These are phyloP conservation scores for Talaromyces islandicus DNA, from an alignment of 2,329 filamentous ascomycete genomes.

Conservation along the genomic window DNA sequence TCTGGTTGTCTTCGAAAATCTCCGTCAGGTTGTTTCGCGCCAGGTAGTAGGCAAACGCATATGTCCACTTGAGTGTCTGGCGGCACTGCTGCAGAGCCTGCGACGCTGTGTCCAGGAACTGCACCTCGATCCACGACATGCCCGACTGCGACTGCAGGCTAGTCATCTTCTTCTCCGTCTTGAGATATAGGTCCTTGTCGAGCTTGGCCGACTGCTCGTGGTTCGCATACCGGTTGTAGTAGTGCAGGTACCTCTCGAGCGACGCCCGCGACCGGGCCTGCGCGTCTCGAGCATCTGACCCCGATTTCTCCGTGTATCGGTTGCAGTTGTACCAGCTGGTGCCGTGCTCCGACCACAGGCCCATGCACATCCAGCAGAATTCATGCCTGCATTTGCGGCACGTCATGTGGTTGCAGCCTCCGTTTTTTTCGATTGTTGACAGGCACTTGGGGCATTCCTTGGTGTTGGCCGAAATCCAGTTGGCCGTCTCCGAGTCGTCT, in stretches of 20 bases:
- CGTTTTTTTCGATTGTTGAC: conserved; percentile 98
- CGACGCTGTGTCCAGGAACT: conserved; percentile 89
- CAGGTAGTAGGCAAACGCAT: conserved; percentile 98
- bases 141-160: conserved; percentile 87
- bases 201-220: conserved; percentile 96
- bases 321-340: conserved; percentile 99
- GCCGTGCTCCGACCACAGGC: conserved; percentile 94
- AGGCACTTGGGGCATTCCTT: conserved; percentile 96
- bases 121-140: conserved; percentile 98
- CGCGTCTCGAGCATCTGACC: conserved; percentile 79
- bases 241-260: conserved; percentile 92
- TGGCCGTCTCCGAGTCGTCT: conserved; percentile 95
- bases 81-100: conserved; percentile 92
- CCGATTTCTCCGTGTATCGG: conserved; percentile 92
- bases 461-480: conserved; percentile 98
- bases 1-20: conserved; percentile 98
- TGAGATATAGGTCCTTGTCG: conserved; percentile 90
- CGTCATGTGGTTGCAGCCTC: conserved; percentile 97
- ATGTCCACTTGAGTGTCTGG: conserved; percentile 99
- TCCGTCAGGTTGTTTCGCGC: conserved; percentile 90
- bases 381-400: conserved; percentile 93
- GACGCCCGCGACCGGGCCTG: conserved; percentile 87
- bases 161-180: conserved; percentile 99
- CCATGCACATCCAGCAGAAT: conserved; percentile 99
- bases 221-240: conserved; percentile 98